Evolutionary conservation across 495 filamentous ascomycete species (phyloP), one percentile per base, ranked within the genome.

Genomic region (Xylaria palmicola): DNA sequence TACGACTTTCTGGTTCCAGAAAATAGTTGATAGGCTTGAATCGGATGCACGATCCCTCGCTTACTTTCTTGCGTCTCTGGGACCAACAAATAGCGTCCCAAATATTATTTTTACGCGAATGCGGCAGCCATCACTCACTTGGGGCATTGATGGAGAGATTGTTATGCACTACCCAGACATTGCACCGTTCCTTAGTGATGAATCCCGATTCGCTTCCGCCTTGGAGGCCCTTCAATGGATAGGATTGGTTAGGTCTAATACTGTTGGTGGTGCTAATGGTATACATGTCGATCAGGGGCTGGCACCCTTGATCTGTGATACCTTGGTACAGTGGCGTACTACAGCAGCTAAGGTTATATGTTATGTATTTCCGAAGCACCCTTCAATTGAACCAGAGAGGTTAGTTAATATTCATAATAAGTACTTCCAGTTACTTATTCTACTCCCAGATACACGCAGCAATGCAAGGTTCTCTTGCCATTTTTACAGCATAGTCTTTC

Each of bases 361-460:
- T 26, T 26, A 51, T 19, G 26, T 26, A 51, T 51, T 51, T 36
- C 48, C 48, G 32, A 51, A 51, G n/a, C 48, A 51, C 48, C 48
- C 6, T 5, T 32, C 22, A 30, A 30, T 51, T 51, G 48, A 51
- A 30, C 48, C 15, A 36, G 20, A 51, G 2, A 15, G 15, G 48
- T 51, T 30, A n/a, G 48, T 51, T 4, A 5, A 4, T 22, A 8
- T 26, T 8, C 20, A 6, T 26, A 26, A 17, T 30, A 5, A 22
- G 6, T 10, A 12, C 6, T 13, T 3, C 20, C 6, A 13, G 3
- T 30, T 30, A 10, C 26, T 51, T 5, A 51, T 36, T 29, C 13
- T 45, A 22, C 19, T 30, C 20, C 13, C 13, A 51, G 48, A 1
- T 51, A 51, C 13, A 20, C 10, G 20, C 15, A 51, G 48, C 30